Conservation (phyloP, 805 yeast species). For the Kockiozyma suomiensis region DNA sequence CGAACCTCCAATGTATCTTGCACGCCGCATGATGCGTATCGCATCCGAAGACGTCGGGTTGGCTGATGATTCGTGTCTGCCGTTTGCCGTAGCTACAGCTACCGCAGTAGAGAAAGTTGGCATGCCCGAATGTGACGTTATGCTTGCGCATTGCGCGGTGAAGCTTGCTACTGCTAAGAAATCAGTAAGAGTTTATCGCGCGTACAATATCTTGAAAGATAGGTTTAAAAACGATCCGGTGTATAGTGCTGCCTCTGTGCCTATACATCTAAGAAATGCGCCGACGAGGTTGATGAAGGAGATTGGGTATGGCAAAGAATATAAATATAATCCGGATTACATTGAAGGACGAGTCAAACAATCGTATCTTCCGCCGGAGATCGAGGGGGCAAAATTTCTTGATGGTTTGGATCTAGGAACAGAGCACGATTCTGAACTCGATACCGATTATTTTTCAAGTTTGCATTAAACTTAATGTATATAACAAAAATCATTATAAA, state of each 20-base stretch:
- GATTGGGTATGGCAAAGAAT: slow-evolving; percentile 78
- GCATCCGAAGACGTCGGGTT: slow-evolving; percentile 95
- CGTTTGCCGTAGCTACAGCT: slow-evolving; percentile 83
- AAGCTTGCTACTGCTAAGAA: slow-evolving; percentile 83
- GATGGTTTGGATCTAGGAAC: slow-evolving; percentile 45
- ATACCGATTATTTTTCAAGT: background rate
- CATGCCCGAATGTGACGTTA: slow-evolving; percentile 89
- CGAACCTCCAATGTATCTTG: slow-evolving; percentile 87
- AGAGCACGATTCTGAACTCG: slow-evolving; percentile 21
- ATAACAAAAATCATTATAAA: too few relatives aligned
- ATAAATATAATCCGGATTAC: slow-evolving; percentile 86
- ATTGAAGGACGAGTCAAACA: slow-evolving; percentile 73
- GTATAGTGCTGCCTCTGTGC: slow-evolving; percentile 59
- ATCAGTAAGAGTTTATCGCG: slow-evolving; percentile 82
- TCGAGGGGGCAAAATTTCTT: slow-evolving; percentile 54
- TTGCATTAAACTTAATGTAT: too few relatives aligned
- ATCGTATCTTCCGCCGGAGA: slow-evolving; percentile 68
- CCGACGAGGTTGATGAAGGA: slow-evolving; percentile 91
- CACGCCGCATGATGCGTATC: slow-evolving; percentile 88
- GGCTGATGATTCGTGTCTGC: slow-evolving; percentile 78
- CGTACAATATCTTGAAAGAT: slow-evolving; percentile 67
- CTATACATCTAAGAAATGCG: slow-evolving; percentile 82
- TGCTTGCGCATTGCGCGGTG: slow-evolving; percentile 91
- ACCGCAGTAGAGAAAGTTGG: slow-evolving; percentile 90
- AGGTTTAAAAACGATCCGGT: slow-evolving; percentile 60